Evolutionary conservation across 441 rosid species (phyloP).

Genomic region (Dalechampia spathulata): DNA sequence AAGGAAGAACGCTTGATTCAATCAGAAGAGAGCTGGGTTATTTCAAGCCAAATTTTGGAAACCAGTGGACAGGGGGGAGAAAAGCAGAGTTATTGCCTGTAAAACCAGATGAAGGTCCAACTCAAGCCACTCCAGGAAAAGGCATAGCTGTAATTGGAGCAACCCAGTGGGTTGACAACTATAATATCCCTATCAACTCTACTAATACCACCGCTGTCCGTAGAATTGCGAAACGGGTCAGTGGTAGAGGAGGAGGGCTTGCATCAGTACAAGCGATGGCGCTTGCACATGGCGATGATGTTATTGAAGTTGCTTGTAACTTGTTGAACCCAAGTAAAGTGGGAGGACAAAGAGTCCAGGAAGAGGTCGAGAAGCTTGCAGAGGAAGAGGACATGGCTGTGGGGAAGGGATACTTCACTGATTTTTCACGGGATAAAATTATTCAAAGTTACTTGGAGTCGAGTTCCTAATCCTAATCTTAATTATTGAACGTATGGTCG

Average conservation of each 20-base stretch:
- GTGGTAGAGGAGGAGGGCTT: constrained; percentile 81
- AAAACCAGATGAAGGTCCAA: constrained; percentile 69
- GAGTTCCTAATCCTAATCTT: too few relatives aligned
- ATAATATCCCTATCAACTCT: constrained; percentile 62
- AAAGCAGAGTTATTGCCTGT: constrained; percentile 36
- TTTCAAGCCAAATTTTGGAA: constrained; percentile 66
- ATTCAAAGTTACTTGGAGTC: constrained; percentile 37
- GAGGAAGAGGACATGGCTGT: constrained; percentile 44
- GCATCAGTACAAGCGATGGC: constrained; percentile 89
- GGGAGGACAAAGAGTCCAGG: constrained; percentile 68
- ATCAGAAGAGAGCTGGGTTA: constrained; percentile 82
- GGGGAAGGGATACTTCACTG: constrained; percentile 76
- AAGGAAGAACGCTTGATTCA: constrained; percentile 61
- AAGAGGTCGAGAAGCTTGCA: constrained; percentile 58
- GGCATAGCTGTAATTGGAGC: constrained; percentile 72
- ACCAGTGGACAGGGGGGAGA: constrained; percentile 60
- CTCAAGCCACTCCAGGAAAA: constrained; percentile 40
- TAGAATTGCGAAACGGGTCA: constrained; percentile 51
- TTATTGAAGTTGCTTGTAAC: constrained; percentile 83
- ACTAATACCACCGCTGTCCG: constrained; percentile 42
- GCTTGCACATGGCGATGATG: constrained; percentile 48
- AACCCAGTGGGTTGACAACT: constrained; percentile 74
- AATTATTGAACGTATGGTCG: too few relatives aligned
- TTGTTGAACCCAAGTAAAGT: constrained; percentile 64
- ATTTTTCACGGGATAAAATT: constrained; percentile 52